Conservation (phyloP, 2,329 filamentous ascomycete species). For the Claviceps paspali region DNA sequence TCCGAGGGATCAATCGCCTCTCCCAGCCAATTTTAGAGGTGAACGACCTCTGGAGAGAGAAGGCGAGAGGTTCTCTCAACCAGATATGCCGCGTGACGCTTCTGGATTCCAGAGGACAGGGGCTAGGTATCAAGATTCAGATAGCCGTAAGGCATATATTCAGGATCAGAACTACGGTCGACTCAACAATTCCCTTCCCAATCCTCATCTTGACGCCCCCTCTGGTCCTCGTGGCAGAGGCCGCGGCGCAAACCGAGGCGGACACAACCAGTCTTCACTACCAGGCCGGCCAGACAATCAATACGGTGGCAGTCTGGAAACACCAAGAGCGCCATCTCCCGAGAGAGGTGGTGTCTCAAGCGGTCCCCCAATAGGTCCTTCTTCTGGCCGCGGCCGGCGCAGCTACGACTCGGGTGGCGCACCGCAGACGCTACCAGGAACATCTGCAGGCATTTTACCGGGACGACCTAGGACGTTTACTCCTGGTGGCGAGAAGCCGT, state of each 20-base stretch:
- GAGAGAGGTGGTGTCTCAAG: conserved; percentile 32
- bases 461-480: conserved; percentile 28
- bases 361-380: conserved; percentile 38
- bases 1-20: conserved; percentile 18
- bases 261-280: conserved; percentile 17
- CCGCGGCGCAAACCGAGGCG: conserved; percentile 24
- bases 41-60: conserved; percentile 27
- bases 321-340: conserved; percentile 27
- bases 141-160: conserved; percentile 33
- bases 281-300: conserved; percentile 20
- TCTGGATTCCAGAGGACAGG: conserved; percentile 22
- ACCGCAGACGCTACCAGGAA: conserved; percentile 15
- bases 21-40: conserved; percentile 14
- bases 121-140: conserved; percentile 27
- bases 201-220: conserved; percentile 30
- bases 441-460: conserved; percentile 16
- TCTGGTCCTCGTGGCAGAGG: conserved; percentile 41
- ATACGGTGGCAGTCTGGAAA: conserved; percentile 21
- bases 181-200: conserved; percentile 37
- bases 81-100: conserved; percentile 26
- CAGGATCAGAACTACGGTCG: conserved; percentile 50
- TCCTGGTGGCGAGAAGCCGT: conserved; percentile 11
- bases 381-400: conserved; percentile 31
- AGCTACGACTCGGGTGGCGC: conserved; percentile 23
- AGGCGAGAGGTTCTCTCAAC: conserved; percentile 12